Evolutionary conservation across 768 basidiomycete genomes (phyloP), one percentile per base, ranked within the genome.

Genomic region (Panus rudis): DNA sequence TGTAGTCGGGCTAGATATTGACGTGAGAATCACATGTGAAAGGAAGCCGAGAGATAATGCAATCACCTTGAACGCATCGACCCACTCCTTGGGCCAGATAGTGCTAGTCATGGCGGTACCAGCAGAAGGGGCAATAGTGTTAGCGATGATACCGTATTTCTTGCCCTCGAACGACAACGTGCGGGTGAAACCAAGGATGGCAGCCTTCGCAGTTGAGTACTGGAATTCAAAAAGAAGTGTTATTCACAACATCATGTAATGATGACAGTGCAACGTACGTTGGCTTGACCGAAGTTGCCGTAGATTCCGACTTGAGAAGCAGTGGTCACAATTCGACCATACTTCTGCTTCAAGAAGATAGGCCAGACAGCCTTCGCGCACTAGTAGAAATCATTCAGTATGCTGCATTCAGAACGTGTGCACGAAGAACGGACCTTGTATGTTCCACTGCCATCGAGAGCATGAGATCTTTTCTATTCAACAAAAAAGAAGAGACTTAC

Each of bases 291-390:
- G 58, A 93, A 91, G 67, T 96, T 92, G 4, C 92, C 92, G 55
- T 92, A 92, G 41, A 98, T 81, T 46, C 93, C 94, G 39, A 91
- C 91, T 58, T 84, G 82, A 2, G 92, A 97, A 47, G 80, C 76
- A n/a, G 92, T 97, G 23, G 88, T 94, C 41, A 98, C 76, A 56
- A 99, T 92, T 33, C 96, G 81, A 22, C 96, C 96, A 58, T 82
- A 96, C 64, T 91, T 92, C 61, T 98, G 94, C 67, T 92, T 85
- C 63, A 87, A 85, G 78, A 99, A 97, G 53, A 90, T 68, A 1
- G 93, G 92, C 96, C 96, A 99, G 20, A 89, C 84, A 4, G 94
- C 96, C 58, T 94, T 88, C 22, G 79, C 83, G 50, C 91, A 92
- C 86, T 92, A 47, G 6, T n/a, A 37, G 14, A 7, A 30, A 4